Evolutionary conservation across 345 rosid genomes (phyloP), one percentile per base, ranked within the genome.

Genomic region (Turnera subulata): DNA sequence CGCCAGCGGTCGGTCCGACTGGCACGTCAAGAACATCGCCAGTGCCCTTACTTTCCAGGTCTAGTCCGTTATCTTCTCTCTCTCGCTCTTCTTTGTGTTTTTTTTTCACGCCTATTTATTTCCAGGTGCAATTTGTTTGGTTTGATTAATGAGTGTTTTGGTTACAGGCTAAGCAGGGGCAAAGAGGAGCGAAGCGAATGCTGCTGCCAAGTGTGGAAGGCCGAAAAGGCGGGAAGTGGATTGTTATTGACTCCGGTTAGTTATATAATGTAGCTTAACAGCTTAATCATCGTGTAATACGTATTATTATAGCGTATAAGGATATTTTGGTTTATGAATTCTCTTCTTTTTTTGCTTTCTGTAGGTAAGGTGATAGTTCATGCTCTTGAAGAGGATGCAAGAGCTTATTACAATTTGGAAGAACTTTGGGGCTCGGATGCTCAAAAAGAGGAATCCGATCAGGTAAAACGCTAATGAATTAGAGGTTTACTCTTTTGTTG

Each of bases 331-430:
- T 16, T 42, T 42, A 32, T 15, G 9, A 16, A 47, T 22, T 45
- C 11, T 15, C n/a, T 8, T 2, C 19, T 53, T 24, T 3, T 38
- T 35, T 19, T 42, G 44, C 50, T 58, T 35, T 29, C 20, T 67
- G 35, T 50, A 88, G 97, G 97, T 1, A 91, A 76, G 69, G 83
- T 85, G 59, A 79, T 88, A 26, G 79, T 91, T 45, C 97, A 88
- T 75, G 97, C 96, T 44, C 91, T 91, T 59, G 97, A 91, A 62
- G 97, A 88, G 80, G 83, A 86, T 59, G 98, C 98, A 8, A 83
- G 98, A 65, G 80, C 70, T 65, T 89, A 89, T 61, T 92, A 84
- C 74, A 68, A 84, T 69, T 74, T 89, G 78, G 98, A 92, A 74
- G 67, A 63, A 39, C 78, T 86, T 54, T 83, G 95, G 91, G 63